Percentiles rank a stretch among this genome's conserved stretches.
Evolutionary conservation across 176 grass and related monocot genomes (phyloP).

Genomic region (Aegilops longissima): DNA sequence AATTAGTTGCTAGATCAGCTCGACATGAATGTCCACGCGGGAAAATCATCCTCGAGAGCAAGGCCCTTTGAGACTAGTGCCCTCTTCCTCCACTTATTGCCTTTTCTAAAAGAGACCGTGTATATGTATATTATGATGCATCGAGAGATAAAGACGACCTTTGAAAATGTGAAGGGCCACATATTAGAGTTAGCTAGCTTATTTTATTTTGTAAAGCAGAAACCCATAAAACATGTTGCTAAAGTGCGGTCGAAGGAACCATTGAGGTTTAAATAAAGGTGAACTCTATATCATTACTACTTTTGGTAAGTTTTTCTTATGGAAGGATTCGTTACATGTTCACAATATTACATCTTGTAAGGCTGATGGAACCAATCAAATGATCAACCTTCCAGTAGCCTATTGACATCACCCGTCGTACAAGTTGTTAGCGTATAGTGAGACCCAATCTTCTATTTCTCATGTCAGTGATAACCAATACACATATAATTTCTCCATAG

Average conservation of each 20-base stretch:
- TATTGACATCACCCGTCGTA: too few species aligned
- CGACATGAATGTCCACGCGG: not conserved
- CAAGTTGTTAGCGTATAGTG: too few species aligned
- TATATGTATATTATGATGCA: not conserved
- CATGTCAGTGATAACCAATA: too few species aligned
- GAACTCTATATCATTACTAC: not conserved
- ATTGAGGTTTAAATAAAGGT: not conserved
- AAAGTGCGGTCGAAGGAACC: not conserved
- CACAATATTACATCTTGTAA: not conserved
- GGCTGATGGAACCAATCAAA: not conserved
- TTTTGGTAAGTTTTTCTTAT: not conserved
- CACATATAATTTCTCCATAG: too few species aligned
- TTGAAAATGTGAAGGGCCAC: not conserved
- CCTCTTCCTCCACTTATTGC: not conserved
- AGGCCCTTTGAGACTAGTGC: too few species aligned
- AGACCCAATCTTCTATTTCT: too few species aligned
- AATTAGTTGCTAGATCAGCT: not conserved
- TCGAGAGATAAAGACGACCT: not conserved
- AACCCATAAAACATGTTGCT: not conserved
- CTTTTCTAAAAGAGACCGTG: not conserved
- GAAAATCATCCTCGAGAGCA: not conserved
- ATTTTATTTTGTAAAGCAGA: not conserved
- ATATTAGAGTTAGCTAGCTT: not conserved
- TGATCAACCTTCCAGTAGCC: not conserved
- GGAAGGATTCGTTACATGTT: not conserved